phyloP scores from a whole-genome alignment of 768 basidiomycete species.

The Rhodotorula toruloides region DNA sequence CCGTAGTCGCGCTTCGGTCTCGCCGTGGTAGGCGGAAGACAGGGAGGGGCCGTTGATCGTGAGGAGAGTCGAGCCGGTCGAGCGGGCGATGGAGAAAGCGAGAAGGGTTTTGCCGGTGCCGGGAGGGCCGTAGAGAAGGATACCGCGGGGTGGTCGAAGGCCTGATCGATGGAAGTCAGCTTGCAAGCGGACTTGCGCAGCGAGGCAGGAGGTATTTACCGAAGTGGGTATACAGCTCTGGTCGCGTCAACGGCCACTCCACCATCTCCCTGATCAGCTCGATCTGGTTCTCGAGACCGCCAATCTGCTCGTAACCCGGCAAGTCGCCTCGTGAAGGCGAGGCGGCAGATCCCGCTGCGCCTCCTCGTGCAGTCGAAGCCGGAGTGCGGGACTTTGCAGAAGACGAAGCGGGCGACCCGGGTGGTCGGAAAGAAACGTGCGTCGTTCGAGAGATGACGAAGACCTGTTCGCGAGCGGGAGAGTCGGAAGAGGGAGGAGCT shows the following conservation, averaged over 20 bases:
- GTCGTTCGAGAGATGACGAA: conserved; percentile 27
- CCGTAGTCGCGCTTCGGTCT: conserved; percentile 85
- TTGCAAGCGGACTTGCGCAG: neutral
- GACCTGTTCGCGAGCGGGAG: conserved; percentile 11
- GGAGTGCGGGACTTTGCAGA: conserved; percentile 7
- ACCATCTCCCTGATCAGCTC: conserved; percentile 75
- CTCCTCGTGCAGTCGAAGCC: neutral
- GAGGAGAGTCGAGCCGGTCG: conserved; percentile 79
- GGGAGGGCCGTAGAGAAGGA: conserved; percentile 89
- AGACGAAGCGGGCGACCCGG: neutral
- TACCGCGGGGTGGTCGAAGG: conserved; percentile 92
- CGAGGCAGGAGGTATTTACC: conserved; percentile 50
- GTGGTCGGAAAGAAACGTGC: conserved; percentile 16
- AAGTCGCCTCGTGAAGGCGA: too few relatives aligned
- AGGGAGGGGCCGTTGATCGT: conserved; percentile 93
- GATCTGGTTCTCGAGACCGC: conserved; percentile 83
- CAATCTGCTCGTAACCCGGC: conserved; percentile 51
- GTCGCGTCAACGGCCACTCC: conserved; percentile 77
- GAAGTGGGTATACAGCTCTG: conserved; percentile 72
- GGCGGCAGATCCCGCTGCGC: neutral
- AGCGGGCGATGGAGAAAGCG: conserved; percentile 85
- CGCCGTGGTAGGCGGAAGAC: conserved; percentile 91
- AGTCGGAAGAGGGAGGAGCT: neutral
- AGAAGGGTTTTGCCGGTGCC: conserved; percentile 98
- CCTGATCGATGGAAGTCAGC: conserved; percentile 51